Evolutionary conservation across 2,329 filamentous ascomycete species (phyloP).

Genomic region (Botrytis paeoniae): DNA sequence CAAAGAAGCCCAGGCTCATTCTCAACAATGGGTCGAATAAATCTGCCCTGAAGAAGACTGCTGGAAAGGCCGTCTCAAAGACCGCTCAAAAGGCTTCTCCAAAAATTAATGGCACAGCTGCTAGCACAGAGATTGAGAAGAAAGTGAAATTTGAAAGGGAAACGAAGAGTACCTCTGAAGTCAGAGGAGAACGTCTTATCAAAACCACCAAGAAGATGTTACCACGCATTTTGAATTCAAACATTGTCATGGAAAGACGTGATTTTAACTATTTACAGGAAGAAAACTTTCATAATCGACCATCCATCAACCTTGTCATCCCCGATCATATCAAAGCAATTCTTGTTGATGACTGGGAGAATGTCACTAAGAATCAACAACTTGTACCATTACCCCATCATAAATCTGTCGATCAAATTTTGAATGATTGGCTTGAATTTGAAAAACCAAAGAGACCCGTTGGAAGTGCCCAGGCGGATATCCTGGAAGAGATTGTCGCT

Average conservation of each 20-base stretch:
- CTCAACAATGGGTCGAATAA: background rate
- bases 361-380: slow-evolving; percentile 91
- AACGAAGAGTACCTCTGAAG: slow-evolving; percentile 8
- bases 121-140: background rate
- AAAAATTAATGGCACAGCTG: background rate
- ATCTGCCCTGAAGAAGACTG: background rate
- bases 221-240: slow-evolving; percentile 1
- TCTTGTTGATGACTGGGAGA: slow-evolving; percentile 98
- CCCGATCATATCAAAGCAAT: slow-evolving; percentile 89
- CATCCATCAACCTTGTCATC: slow-evolving; percentile 80
- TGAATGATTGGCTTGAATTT: slow-evolving; percentile 74
- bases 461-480: slow-evolving; percentile 71
- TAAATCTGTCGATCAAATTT: slow-evolving; percentile 70
- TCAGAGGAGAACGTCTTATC: slow-evolving; percentile 7
- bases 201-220: slow-evolving; percentile 16
- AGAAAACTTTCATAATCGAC: slow-evolving; percentile 78
- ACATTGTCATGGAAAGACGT: background rate
- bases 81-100: background rate
- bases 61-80: background rate
- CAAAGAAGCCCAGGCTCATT: background rate
- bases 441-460: slow-evolving; percentile 64
- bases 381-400: slow-evolving; percentile 80
- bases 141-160: background rate
- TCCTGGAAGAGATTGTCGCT: slow-evolving; percentile 83
- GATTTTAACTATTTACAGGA: slow-evolving; percentile 56